These are phyloP conservation scores for Quercus robur DNA, from an alignment of 306 rosid genomes.

Conservation along the genomic window DNA sequence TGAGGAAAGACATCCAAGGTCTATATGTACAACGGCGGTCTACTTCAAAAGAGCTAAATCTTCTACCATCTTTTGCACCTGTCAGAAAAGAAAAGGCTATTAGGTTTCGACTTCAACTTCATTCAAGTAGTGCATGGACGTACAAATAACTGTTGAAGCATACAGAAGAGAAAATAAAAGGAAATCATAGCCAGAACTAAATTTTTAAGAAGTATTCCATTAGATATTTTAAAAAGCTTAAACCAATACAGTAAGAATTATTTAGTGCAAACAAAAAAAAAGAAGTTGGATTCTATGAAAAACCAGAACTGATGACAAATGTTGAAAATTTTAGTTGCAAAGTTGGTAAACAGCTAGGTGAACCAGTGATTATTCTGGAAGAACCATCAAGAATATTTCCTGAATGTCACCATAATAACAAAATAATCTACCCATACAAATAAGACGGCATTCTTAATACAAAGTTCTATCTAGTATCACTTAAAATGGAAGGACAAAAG, in stretches of 20 bases:
- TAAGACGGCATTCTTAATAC: too few relatives aligned
- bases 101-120: background rate
- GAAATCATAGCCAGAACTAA: background rate
- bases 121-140: background rate
- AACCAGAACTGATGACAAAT: background rate
- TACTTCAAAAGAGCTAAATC: slow-evolving; percentile 17
- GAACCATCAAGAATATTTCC: too few relatives aligned
- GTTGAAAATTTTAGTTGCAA: too few relatives aligned
- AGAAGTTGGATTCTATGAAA: background rate
- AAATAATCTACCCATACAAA: too few relatives aligned
- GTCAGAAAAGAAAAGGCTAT: background rate
- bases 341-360: too few relatives aligned
- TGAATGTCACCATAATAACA: too few relatives aligned
- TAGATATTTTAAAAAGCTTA: background rate
- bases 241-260: background rate
- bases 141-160: background rate
- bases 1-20: slow-evolving; percentile 11
- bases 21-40: slow-evolving; percentile 34
- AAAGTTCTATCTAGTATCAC: too few relatives aligned
- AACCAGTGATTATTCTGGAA: too few relatives aligned
- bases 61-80: slow-evolving; percentile 29
- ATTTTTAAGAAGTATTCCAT: background rate
- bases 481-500: too few relatives aligned
- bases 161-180: background rate
- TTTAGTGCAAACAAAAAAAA: background rate